Evolutionary conservation across 306 rosid genomes (phyloP), one percentile per base, ranked within the genome.

Genomic region (Quercus rubra): DNA sequence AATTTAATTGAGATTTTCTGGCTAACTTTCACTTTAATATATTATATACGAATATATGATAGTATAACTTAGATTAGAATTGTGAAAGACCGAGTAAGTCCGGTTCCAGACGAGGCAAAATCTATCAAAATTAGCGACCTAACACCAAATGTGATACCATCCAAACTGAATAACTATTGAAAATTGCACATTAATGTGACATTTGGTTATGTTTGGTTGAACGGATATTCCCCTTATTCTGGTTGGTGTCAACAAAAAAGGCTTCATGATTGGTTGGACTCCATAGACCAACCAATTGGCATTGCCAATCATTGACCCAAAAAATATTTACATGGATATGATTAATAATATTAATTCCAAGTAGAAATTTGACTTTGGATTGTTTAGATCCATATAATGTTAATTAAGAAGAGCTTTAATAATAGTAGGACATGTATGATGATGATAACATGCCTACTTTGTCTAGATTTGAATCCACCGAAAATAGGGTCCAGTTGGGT

Each of bases 381-480:
- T 54, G 25, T 43, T 19, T 30, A 52, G 70, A 55, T 54, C 18
- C 1, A 30, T 30, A 64, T 55, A 43, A 38, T 0, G 31, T 30
- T n/a, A 67, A 70, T 21, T 33, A 57, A 55, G 18, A 41, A 59
- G 28, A 27, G 28, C 86, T 85, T 79, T 66, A 85, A 79, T 87
- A 85, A 68, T 79, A 89, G 83, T 72, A 43, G 61, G 79, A 78
- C 80, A 84, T 83, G 81, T 78, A 38, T 79, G 89, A 84, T 72
- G 73, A 87, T 85, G 83, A 87, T 71, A 79, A 82, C 79, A 21
- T 79, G 84, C 81, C 73, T 41, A 76, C 73, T 72, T 75, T 73
- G 75, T 79, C 61, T 81, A 43, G 62, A 82, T 75, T 66, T 57
- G 68, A 85, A 74, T 51, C 43, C 73, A 30, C 5, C 12, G 1